These are phyloP conservation scores for Haplosporangium sp. DNA, from an alignment of 371 early-diverging fungal genomes.

Conservation along the genomic window DNA sequence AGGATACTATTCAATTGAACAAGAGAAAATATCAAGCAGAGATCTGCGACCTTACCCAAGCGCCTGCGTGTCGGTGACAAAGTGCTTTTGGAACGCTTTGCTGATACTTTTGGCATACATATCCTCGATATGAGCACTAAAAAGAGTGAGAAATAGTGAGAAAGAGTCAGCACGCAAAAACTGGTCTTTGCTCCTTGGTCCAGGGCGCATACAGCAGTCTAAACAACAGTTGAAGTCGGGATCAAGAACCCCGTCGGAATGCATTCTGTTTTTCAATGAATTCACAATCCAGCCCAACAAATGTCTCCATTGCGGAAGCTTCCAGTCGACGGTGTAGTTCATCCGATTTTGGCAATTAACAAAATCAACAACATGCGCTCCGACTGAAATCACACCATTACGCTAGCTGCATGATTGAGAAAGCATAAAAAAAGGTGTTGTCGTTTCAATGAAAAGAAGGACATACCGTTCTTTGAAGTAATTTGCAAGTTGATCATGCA, in stretches of 20 bases:
- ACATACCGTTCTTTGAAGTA: slow-evolving; percentile 68
- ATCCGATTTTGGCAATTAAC: too few relatives aligned
- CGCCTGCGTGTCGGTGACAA: slow-evolving; percentile 60
- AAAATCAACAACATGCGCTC: too few relatives aligned
- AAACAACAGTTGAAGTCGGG: slow-evolving; percentile 8
- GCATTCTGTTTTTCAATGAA: too few relatives aligned
- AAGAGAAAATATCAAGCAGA: background rate
- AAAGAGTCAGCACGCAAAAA: background rate
- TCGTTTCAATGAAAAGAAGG: background rate
- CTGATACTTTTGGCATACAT: slow-evolving; percentile 63
- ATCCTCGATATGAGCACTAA: slow-evolving; percentile 64
- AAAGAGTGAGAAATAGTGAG: background rate
- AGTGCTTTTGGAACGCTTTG: slow-evolving; percentile 62
- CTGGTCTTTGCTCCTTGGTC: background rate
- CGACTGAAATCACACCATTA: too few relatives aligned
- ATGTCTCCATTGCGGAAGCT: too few relatives aligned
- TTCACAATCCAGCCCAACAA: too few relatives aligned
- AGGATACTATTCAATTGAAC: too few relatives aligned
- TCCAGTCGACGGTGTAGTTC: too few relatives aligned
- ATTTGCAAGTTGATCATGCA: slow-evolving; percentile 71
- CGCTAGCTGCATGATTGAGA: background rate
- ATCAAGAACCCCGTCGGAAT: slow-evolving; percentile 1
- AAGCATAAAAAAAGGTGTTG: background rate
- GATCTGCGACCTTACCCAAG: slow-evolving; percentile 57
- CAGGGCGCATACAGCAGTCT: too few relatives aligned